A percentile compares a stretch with the other conserved stretches of the same genome.
phyloP scores from a whole-genome alignment of 306 rosid species.

The Fragaria iinumae region DNA sequence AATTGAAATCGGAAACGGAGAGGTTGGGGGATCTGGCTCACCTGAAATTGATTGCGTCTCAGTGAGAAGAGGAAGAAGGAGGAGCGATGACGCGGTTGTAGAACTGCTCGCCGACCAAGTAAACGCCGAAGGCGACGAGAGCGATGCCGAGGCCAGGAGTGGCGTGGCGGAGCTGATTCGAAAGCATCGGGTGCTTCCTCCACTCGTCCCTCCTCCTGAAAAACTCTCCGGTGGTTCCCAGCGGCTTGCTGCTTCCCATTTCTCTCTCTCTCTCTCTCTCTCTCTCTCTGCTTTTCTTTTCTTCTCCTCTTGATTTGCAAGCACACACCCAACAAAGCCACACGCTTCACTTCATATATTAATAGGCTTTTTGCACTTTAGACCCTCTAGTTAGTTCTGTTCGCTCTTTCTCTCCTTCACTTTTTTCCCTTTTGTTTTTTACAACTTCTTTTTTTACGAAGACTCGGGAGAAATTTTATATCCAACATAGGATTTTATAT shows the following conservation, averaged over 20 bases:
- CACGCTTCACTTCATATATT: too few species aligned
- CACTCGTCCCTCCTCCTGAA: constrained; percentile 89
- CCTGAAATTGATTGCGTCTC: constrained; percentile 19
- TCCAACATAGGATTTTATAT: too few species aligned
- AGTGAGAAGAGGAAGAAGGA: constrained; percentile 30
- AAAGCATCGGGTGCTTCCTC: constrained; percentile 93
- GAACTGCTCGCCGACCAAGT: constrained; percentile 82
- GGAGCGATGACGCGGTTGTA: constrained; percentile 52
- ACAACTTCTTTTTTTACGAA: too few species aligned
- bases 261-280: constrained; percentile 8
- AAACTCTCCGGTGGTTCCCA: constrained; percentile 72
- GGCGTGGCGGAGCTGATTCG: constrained; percentile 83
- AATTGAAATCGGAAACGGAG: neutral
- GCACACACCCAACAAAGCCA: neutral
- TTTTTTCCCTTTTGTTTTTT: too few species aligned
- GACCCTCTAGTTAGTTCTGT: too few species aligned
- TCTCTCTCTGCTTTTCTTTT: neutral
- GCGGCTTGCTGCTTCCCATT: constrained; percentile 41
- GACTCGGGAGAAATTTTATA: too few species aligned
- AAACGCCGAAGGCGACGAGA: constrained; percentile 82
- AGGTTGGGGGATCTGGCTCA: neutral
- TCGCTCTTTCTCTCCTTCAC: too few species aligned
- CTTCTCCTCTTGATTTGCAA: neutral
- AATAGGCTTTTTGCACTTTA: too few species aligned
- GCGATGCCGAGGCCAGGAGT: constrained; percentile 92